Conservation (phyloP, 2,329 filamentous ascomycete genomes). For the Hortaea sp. region DNA sequence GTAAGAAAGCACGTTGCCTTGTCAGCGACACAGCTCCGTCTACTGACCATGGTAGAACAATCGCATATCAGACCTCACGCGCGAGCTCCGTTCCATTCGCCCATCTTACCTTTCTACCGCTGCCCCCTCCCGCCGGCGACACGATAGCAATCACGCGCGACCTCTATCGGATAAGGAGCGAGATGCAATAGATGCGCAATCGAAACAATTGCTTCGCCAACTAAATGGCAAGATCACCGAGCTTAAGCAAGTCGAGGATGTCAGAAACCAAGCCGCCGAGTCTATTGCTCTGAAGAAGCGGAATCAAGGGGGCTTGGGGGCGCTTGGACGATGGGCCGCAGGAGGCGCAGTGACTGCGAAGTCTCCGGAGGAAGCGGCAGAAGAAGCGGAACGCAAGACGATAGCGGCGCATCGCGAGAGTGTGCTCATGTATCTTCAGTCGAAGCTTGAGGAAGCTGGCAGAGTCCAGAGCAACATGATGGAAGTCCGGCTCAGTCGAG, state of each 20-base stretch:
- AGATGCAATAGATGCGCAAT: slow-evolving; percentile 77
- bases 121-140: slow-evolving; percentile 40
- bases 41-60: slow-evolving; percentile 51
- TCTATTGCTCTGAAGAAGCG: slow-evolving; percentile 63
- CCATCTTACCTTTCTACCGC: slow-evolving; percentile 84
- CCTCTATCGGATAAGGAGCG: slow-evolving; percentile 71
- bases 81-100: slow-evolving; percentile 72
- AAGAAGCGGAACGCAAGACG: slow-evolving; percentile 60
- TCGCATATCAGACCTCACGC: slow-evolving; percentile 70
- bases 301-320: slow-evolving; percentile 52
- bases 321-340: slow-evolving; percentile 58
- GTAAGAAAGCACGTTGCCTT: slow-evolving; percentile 36
- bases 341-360: slow-evolving; percentile 43
- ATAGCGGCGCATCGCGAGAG: slow-evolving; percentile 66
- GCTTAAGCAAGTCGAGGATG: slow-evolving; percentile 70
- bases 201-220: slow-evolving; percentile 74
- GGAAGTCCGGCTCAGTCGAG: slow-evolving; percentile 72
- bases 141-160: slow-evolving; percentile 29
- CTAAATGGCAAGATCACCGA: slow-evolving; percentile 71
- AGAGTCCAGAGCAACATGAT: slow-evolving; percentile 83
- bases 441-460: slow-evolving; percentile 65
- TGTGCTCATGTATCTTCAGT: slow-evolving; percentile 71
- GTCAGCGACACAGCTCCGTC: not conserved
- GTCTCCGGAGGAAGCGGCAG: slow-evolving; percentile 56
- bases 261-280: slow-evolving; percentile 66